Evolutionary conservation across 768 basidiomycete species (phyloP).

Genomic region (Xerocomus spinulosus): DNA sequence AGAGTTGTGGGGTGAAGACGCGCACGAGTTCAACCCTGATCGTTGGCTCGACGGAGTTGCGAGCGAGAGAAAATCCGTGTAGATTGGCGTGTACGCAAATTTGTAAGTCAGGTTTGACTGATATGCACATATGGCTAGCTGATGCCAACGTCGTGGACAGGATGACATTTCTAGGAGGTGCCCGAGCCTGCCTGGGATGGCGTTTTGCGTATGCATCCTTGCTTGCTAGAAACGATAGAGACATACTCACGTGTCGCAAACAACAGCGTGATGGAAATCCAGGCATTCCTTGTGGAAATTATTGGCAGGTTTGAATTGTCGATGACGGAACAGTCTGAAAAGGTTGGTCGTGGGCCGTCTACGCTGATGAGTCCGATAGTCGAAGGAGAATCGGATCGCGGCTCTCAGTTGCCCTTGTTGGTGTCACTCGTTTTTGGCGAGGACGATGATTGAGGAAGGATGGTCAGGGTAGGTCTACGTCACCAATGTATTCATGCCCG

Average conservation of each 20-base stretch:
- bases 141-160: conserved; percentile 7
- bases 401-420: conserved; percentile 32
- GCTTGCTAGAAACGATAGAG: neutral
- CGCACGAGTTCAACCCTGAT: conserved; percentile 30
- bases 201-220: conserved; percentile 25
- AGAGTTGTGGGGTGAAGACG: conserved; percentile 31
- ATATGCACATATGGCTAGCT: too few relatives aligned
- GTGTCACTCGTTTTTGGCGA: conserved; percentile 17
- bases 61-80: conserved; percentile 13
- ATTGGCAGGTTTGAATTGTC: conserved; percentile 50
- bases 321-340: conserved; percentile 27
- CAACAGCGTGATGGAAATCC: conserved; percentile 45
- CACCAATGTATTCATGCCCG: too few relatives aligned
- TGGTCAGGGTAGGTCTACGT: too few relatives aligned
- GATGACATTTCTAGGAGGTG: conserved; percentile 28
- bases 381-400: conserved; percentile 30
- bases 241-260: neutral
- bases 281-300: conserved; percentile 53
- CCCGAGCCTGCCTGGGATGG: conserved; percentile 28
- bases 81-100: conserved; percentile 28
- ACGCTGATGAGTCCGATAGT: conserved; percentile 33
- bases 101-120: conserved; percentile 13
- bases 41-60: conserved; percentile 22
- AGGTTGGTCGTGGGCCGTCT: conserved; percentile 28
- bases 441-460: neutral